Evolutionary conservation across 2,329 filamentous ascomycete genomes (phyloP).

Genomic region (Diaporthe batatas): DNA sequence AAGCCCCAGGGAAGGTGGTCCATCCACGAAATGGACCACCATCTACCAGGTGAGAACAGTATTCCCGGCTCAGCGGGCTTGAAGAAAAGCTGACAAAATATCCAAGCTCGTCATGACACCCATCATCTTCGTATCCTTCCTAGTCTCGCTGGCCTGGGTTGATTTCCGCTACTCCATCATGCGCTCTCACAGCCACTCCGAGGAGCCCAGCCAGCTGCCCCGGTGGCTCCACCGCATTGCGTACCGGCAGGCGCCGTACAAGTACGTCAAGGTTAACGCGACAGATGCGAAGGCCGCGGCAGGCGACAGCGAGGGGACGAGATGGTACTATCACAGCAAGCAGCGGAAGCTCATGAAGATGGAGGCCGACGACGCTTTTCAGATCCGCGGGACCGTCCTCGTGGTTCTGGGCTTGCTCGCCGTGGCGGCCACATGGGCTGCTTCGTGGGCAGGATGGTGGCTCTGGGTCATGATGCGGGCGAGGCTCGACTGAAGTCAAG

Average conservation of each 20-base stretch:
- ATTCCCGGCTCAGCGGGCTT: not conserved
- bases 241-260: conserved; percentile 57
- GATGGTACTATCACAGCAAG: conserved; percentile 67
- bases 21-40: conserved; percentile 42
- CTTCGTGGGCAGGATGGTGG: conserved; percentile 47
- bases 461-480: conserved; percentile 18
- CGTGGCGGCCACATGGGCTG: conserved; percentile 49
- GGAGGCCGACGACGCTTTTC: conserved; percentile 74
- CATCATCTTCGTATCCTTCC: conserved; percentile 72
- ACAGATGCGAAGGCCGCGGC: not conserved
- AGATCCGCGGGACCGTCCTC: conserved; percentile 68
- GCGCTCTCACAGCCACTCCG: conserved; percentile 58
- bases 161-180: conserved; percentile 68
- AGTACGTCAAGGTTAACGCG: conserved; percentile 49
- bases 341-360: conserved; percentile 72
- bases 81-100: not conserved
- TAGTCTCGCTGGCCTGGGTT: conserved; percentile 74
- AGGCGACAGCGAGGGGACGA: conserved; percentile 46
- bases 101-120: conserved; percentile 69
- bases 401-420: conserved; percentile 58
- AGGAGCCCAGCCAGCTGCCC: conserved; percentile 50
- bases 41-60: conserved; percentile 45
- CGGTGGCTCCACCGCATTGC: conserved; percentile 58
- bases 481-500: conserved; percentile 8
- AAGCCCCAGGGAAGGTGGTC: conserved; percentile 24